Evolutionary conservation across 345 rosid genomes (phyloP).

Genomic region (Hibiscus trionum): DNA sequence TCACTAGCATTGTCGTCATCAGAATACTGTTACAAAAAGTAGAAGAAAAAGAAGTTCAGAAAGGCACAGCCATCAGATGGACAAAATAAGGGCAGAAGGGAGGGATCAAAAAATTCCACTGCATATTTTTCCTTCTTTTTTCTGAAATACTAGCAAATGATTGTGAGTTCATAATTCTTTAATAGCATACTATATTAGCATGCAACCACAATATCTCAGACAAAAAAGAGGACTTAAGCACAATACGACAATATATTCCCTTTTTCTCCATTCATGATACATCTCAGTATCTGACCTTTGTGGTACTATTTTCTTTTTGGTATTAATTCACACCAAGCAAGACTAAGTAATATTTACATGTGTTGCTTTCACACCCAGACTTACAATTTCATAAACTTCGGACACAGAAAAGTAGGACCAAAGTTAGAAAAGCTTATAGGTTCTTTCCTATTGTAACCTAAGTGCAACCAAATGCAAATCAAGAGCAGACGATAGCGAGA

Average conservation of each 20-base stretch:
- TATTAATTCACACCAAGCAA: not conserved
- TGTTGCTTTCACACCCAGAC: not conserved
- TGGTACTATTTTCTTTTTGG: not conserved
- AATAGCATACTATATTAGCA: not conserved
- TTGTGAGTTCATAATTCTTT: not conserved
- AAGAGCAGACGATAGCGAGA: not conserved
- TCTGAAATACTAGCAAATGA: not conserved
- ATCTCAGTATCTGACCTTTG: not conserved
- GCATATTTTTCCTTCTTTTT: not conserved
- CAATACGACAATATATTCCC: not conserved
- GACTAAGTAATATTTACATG: not conserved
- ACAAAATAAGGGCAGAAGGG: not conserved
- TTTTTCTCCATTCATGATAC: not conserved
- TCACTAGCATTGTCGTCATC: constrained; percentile 38
- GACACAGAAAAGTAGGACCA: not conserved
- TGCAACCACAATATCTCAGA: not conserved
- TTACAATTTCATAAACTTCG: not conserved
- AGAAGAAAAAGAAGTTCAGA: constrained; percentile 1
- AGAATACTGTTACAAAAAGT: constrained; percentile 32
- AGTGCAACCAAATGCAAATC: not conserved
- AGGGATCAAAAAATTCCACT: not conserved
- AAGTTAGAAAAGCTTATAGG: not conserved
- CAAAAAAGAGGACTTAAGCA: not conserved
- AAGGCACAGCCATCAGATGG: constrained; percentile 2
- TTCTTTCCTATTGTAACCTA: not conserved